Base-by-base conservation (phyloP, 805 yeast species). In the Suhomyces pyralidae region DNA sequence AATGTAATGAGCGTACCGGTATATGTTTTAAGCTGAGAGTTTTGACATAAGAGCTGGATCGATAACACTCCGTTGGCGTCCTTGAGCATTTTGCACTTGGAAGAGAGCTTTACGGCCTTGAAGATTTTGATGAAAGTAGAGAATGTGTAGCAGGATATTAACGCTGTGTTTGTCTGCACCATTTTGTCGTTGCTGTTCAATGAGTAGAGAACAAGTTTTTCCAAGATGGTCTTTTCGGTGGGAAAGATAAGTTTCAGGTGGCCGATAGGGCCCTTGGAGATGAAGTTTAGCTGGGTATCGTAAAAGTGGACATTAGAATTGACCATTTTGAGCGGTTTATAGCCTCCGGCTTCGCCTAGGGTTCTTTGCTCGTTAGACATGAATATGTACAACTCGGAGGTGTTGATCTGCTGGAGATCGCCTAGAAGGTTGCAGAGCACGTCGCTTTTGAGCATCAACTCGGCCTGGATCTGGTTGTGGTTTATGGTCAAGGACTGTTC, bases 191-290 rank as follows among this genome's bases (percentile, higher is more conserved):
- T 47, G 19, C 26, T 42, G 5, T 52, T 54, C 1, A 66, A 65
- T 24, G 59, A 62, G 55, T 58, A 73, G 1, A 81, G 60, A n/a
- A 64, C 74, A 28, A 89, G 64, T 43, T 84, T 83, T 55, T 87
- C 93, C 30, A 90, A 65, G 10, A 83, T 80, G 2, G 82, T 72
- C 58, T 79, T 77, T 46, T 81, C 87, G 54, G 77, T 79, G 0
- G 96, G 96, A 46, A 85, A 77, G 8, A 79, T 76, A 19, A 89
- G 71, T 61, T 86, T 84, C 40, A 89, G 83, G 49, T 77, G 74
- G 0, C 96, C 96, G 45, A 88, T 76, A n/a, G 84, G 87, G 9
- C 93, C 88, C 40, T 77, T 78, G 0, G 94, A 85, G 5, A 87
- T 79, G 50, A 90, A 77, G 24, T 78, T 73, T 45, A 85, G 66